A percentile compares a stretch with the other conserved stretches of the same genome.
Evolutionary conservation across 352 stramenopile genomes (phyloP).

Genomic region (Phytopythium helicoides): DNA sequence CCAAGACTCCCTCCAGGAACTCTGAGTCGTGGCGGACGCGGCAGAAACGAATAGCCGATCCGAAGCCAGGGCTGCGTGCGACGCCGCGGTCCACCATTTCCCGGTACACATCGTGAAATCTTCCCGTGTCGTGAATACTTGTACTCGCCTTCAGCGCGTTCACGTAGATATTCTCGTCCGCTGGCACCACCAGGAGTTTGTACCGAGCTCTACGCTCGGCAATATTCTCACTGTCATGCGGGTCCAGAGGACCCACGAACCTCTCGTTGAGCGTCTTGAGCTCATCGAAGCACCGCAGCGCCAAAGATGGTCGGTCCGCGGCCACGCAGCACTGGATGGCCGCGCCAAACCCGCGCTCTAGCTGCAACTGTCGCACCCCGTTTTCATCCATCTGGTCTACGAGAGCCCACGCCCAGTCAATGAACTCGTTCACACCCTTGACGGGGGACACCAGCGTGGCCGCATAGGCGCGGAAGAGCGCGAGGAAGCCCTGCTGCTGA

Average conservation of each 20-base stretch:
- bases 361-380: slow-evolving; percentile 14
- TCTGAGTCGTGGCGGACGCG: slow-evolving; percentile 34
- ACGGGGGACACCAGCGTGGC: slow-evolving; percentile 4
- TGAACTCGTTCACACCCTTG: slow-evolving; percentile 15
- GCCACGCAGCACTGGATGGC: slow-evolving; percentile 63
- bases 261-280: slow-evolving; percentile 13
- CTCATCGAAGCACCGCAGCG: slow-evolving; percentile 48
- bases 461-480: slow-evolving; percentile 44
- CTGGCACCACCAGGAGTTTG: slow-evolving; percentile 12
- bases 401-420: slow-evolving; percentile 33
- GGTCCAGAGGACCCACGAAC: slow-evolving; percentile 16
- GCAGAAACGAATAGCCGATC: slow-evolving; percentile 66
- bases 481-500: slow-evolving; percentile 64
- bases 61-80: slow-evolving; percentile 60
- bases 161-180: slow-evolving; percentile 82
- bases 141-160: slow-evolving; percentile 66
- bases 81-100: slow-evolving; percentile 46
- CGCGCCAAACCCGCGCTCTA: slow-evolving; percentile 63
- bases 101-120: slow-evolving; percentile 57
- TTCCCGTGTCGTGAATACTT: slow-evolving; percentile 25
- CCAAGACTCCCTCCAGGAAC: slow-evolving; percentile 63
- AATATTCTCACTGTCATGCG: slow-evolving; percentile 9
- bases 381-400: slow-evolving; percentile 1
- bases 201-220: neutral
- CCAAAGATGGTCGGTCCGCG: slow-evolving; percentile 37